These are phyloP conservation scores for Aspergillus sclerotiicarbonarius DNA, from an alignment of 495 filamentous ascomycete species.

Conservation along the genomic window DNA sequence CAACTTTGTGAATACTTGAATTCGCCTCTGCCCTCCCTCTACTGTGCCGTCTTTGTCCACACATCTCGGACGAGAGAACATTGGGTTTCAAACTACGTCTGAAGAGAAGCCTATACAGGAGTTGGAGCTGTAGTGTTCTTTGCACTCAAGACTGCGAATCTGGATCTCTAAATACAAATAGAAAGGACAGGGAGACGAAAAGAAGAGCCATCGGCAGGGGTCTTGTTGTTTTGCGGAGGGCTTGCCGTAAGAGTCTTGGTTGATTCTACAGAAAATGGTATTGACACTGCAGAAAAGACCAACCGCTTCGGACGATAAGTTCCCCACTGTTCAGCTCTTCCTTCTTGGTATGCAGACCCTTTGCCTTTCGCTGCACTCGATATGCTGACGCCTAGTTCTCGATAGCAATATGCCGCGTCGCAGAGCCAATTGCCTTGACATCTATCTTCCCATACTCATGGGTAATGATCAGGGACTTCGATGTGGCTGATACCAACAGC, in stretches of 20 bases:
- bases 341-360: constrained; percentile 57
- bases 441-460: constrained; percentile 88
- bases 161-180: neutral
- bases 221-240: constrained; percentile 25
- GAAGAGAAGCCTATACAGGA: too few species aligned
- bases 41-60: neutral
- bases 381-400: constrained; percentile 23
- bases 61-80: too few species aligned
- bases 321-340: constrained; percentile 71
- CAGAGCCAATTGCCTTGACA: constrained; percentile 85
- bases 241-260: constrained; percentile 51
- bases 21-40: neutral
- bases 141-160: neutral
- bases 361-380: neutral
- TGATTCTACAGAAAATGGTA: constrained; percentile 47
- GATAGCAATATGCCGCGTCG: constrained; percentile 70
- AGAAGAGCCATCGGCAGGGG: constrained; percentile 3
- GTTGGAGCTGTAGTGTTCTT: too few species aligned
- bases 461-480: constrained; percentile 72
- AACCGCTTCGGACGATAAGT: constrained; percentile 43
- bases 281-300: constrained; percentile 51
- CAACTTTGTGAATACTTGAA: too few species aligned
- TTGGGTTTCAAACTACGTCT: too few species aligned
- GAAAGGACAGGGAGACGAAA: constrained; percentile 3
- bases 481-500: constrained; percentile 64